Percentiles rank a stretch among this genome's conserved stretches.
Evolutionary conservation across 2,329 filamentous ascomycete genomes (phyloP).

Genomic region (Colletotrichum acutatum): DNA sequence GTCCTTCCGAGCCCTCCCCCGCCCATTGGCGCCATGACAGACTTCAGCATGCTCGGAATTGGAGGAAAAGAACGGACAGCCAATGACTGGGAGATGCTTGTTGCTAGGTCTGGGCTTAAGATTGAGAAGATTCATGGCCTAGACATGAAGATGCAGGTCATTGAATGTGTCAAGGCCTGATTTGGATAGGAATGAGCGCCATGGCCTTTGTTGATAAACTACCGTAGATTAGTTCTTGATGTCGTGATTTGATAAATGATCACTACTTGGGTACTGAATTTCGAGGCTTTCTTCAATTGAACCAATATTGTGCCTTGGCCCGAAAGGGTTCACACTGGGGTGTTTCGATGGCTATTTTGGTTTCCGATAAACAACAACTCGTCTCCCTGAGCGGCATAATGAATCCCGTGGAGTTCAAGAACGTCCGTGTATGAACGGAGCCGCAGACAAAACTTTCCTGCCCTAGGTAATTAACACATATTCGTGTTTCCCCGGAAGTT

Average conservation of each 20-base stretch:
- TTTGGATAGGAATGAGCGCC: neutral
- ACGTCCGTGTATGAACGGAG: neutral
- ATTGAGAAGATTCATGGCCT: conserved; percentile 39
- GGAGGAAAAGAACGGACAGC: conserved; percentile 47
- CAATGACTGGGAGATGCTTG: conserved; percentile 39
- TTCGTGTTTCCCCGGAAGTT: neutral
- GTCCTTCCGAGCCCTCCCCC: conserved; percentile 42
- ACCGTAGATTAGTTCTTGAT: neutral
- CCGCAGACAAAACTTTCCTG: neutral
- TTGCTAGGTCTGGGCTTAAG: conserved; percentile 40
- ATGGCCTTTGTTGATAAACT: too few species aligned
- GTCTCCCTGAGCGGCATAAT: neutral
- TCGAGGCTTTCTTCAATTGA: neutral
- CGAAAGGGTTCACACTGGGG: neutral
- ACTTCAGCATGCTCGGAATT: conserved; percentile 45
- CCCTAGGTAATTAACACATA: neutral
- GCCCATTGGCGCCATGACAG: conserved; percentile 38
- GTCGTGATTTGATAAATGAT: neutral
- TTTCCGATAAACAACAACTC: too few species aligned
- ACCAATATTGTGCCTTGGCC: neutral
- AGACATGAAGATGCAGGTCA: conserved; percentile 18
- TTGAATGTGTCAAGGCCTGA: conserved; percentile 26
- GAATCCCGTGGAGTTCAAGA: neutral
- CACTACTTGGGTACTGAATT: neutral
- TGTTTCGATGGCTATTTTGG: neutral